phyloP scores from a whole-genome alignment of 2,329 filamentous ascomycete genomes.

The Diplodia sapinea region DNA sequence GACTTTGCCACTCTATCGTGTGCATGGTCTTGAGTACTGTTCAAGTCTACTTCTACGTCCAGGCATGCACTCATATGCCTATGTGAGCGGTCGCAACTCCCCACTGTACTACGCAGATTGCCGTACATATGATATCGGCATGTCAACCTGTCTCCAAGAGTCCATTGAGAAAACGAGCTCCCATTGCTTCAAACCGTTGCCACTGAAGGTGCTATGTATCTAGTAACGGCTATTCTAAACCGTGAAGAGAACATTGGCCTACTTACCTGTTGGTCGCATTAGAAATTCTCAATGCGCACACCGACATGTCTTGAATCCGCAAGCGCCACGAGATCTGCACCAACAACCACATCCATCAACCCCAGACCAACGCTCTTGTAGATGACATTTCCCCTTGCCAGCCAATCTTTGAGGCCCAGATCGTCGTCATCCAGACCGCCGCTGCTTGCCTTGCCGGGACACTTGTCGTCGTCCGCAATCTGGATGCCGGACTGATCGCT shows the following conservation, averaged over 20 bases:
- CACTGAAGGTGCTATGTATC: not conserved
- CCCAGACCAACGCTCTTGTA: conserved; percentile 73
- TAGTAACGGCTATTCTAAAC: not conserved
- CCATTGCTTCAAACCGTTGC: not conserved
- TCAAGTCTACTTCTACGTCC: too few species aligned
- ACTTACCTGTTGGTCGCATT: not conserved
- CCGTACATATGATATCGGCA: too few species aligned
- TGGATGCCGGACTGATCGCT: conserved; percentile 39
- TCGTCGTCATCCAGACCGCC: conserved; percentile 45
- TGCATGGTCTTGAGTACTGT: too few species aligned
- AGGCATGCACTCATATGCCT: too few species aligned
- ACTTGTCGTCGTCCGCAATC: conserved; percentile 34
- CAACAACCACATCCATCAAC: conserved; percentile 71
- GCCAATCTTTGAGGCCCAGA: conserved; percentile 61
- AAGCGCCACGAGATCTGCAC: conserved; percentile 62
- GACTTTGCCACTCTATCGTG: too few species aligned
- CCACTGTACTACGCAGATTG: too few species aligned
- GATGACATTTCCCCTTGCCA: conserved; percentile 68
- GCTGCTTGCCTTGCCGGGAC: conserved; percentile 37
- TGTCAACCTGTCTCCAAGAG: too few species aligned
- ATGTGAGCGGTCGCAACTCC: too few species aligned
- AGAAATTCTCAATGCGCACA: conserved; percentile 58
- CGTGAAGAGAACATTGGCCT: not conserved
- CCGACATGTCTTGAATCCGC: conserved; percentile 63
- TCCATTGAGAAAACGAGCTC: not conserved